These are phyloP conservation scores for Trichoderma koningii DNA, from an alignment of 2,329 filamentous ascomycete genomes.

Conservation along the genomic window DNA sequence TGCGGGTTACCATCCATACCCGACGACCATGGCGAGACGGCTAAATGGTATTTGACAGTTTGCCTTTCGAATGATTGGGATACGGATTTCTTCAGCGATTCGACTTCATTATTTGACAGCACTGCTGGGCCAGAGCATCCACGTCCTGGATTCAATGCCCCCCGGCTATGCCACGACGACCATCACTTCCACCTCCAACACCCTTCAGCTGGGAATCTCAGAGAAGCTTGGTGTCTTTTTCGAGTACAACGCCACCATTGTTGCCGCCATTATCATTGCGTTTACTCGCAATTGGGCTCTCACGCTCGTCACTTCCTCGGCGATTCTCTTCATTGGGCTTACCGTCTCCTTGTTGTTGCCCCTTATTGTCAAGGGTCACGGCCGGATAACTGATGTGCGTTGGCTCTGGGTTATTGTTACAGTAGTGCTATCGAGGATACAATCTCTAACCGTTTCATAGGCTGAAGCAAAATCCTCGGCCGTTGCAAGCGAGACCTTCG, in stretches of 20 bases:
- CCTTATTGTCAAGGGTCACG: slow-evolving; percentile 56
- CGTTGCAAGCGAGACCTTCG: slow-evolving; percentile 62
- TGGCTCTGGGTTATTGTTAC: too few relatives aligned
- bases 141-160: slow-evolving; percentile 67
- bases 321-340: slow-evolving; percentile 58
- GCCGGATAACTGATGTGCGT: slow-evolving; percentile 47
- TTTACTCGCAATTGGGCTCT: slow-evolving; percentile 61
- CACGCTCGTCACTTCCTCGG: slow-evolving; percentile 59
- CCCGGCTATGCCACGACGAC: slow-evolving; percentile 63
- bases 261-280: slow-evolving; percentile 56
- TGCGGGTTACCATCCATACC: slow-evolving; percentile 29
- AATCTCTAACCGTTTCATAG: slow-evolving; percentile 29
- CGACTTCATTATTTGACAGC: slow-evolving; percentile 65
- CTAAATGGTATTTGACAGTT: slow-evolving; percentile 44
- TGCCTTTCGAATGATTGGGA: slow-evolving; percentile 62
- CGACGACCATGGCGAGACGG: not conserved
- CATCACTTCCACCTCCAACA: slow-evolving; percentile 65
- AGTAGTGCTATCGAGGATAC: not conserved
- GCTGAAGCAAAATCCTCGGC: slow-evolving; percentile 60
- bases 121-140: slow-evolving; percentile 66
- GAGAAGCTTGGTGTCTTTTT: slow-evolving; percentile 63
- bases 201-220: slow-evolving; percentile 65
- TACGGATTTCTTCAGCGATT: slow-evolving; percentile 62
- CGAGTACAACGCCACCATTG: slow-evolving; percentile 56
- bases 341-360: slow-evolving; percentile 54